Evolutionary conservation across 768 basidiomycete species (phyloP), one percentile per base, ranked within the genome.

Genomic region (Trichaptum fuscoviolaceum): DNA sequence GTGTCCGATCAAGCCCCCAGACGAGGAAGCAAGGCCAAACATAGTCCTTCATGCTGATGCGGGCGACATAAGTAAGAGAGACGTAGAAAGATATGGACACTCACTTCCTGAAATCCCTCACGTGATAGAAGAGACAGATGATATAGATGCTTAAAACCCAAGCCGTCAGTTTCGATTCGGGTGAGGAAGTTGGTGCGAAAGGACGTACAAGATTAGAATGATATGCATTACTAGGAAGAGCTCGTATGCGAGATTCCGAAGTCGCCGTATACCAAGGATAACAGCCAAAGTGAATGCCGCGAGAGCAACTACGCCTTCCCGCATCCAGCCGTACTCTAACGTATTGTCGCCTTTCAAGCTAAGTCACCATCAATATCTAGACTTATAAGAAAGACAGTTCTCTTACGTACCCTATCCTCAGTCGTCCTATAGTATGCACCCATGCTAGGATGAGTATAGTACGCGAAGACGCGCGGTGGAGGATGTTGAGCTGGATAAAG

Each of bases 181-280:
- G 2, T 2, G 12, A 12, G 15, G 42, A 3, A 12, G 42, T 52
- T 52, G 3, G 42, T 3, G 2, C 15, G 20, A 52, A 12, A 15
- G 27, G 9, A 63, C 69, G 36, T 35, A 70, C 69, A 60, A 57
- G 58, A 66, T 63, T 10, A 71, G 62, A 23, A 66, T 23, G 23
- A 70, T 42, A 61, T 71, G 70, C 20, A 60, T n/a, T 20, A 62
- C 64, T 20, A 70, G 63, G 63, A 71, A 71, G 24, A 71, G 61
- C 30, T 71, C 69, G 35, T 63, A 68, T 18, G 64, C 62, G 9
- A 27, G 23, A 12, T 61, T 59, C 7, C 70, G 69, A 30, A 70
- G 34, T 9, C 67, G 67, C 12, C 69, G 60, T 25, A 70, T 12
- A 7, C 65, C 64, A 9, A 69, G 23, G 35, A 64, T n/a, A 9